Base-by-base conservation (phyloP, 352 stramenopile genomes). In the Globisporangium lucens region DNA sequence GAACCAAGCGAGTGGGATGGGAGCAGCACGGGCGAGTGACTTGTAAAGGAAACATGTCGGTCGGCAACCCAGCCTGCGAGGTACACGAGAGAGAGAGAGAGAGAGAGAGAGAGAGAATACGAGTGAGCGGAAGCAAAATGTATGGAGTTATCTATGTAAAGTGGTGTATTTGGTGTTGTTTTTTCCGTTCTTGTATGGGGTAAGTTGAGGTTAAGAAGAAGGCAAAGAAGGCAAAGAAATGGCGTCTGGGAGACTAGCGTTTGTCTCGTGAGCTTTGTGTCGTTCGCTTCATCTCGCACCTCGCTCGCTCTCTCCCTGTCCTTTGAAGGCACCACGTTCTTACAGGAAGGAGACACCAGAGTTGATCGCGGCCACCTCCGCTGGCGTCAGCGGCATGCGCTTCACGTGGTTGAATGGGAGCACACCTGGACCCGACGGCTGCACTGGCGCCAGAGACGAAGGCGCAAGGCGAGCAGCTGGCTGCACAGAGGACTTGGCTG, bases 301-400 rank as follows among this genome's bases (percentile, higher is more conserved):
- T 22, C 24, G 27, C 9, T 53, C 2, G 58, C 35, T 73, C 4
- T 63, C 43, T n/a, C 22, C 24, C 24, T 51, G 43, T 51, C 20
- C 43, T 24, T 49, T 51, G 17, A 22, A 51, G 20, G 8, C 29
- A 30, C 58, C 41, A 33, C 9, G 62, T 13, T 5, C 68, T 66
- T 87, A 94, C 75, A 94, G 71, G 71, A 90, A 91, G 51, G 83
- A 76, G 56, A 92, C 64, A 63, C 84, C 87, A 56, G 75, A 90
- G 77, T 95, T 95, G 79, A 95, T 95, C 52, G 87, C 85, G 35
- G 82, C 75, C 51, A 93, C 75, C 67, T 95, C 85, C 33, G 75
- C 72, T 13, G 74, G 73, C 49, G 82, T 87, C 53, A 95, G 70
- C 62, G 85, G 79, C 67, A 91, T 67, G 63, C 83, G 83, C 71